Percentiles rank a stretch among this genome's conserved stretches.
Conservation (phyloP, 2,329 filamentous ascomycete genomes). For the Fusarium penzigii region DNA sequence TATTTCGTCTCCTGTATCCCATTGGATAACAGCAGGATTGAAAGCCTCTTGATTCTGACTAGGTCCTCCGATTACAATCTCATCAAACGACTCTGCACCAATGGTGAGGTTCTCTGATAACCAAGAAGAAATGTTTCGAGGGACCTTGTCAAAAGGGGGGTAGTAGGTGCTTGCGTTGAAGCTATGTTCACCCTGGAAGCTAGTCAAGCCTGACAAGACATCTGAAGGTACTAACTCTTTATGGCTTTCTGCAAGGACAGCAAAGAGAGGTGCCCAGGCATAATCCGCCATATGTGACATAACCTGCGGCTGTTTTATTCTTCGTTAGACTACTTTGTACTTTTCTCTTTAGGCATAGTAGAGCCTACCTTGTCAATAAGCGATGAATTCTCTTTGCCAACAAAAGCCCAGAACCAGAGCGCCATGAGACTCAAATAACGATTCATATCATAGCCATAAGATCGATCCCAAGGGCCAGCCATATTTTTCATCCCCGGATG, state of each 20-base stretch:
- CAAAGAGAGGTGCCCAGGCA: conserved; percentile 57
- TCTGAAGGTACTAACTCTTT: conserved; percentile 45
- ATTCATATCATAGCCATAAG: conserved; percentile 66
- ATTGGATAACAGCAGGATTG: conserved; percentile 62
- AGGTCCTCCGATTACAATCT: conserved; percentile 57
- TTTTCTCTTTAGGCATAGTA: not conserved
- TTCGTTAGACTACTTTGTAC: not conserved
- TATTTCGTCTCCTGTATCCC: conserved; percentile 45
- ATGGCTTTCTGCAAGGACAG: conserved; percentile 53
- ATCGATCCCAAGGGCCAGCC: conserved; percentile 65
- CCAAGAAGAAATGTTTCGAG: conserved; percentile 62
- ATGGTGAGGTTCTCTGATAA: conserved; percentile 58
- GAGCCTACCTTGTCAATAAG: conserved; percentile 34
- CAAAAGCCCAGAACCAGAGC: conserved; percentile 58
- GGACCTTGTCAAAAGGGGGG: conserved; percentile 57
- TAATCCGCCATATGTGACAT: conserved; percentile 63
- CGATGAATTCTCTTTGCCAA: conserved; percentile 48
- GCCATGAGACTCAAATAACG: conserved; percentile 59
- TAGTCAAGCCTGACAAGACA: conserved; percentile 41
- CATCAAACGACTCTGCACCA: conserved; percentile 58
- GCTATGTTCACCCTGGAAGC: conserved; percentile 54
- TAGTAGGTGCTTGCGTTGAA: conserved; percentile 56
- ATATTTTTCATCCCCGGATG: conserved; percentile 61
- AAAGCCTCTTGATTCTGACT: conserved; percentile 52
- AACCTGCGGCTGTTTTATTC: conserved; percentile 43